These are phyloP conservation scores for Diaporthe sp. DNA, from an alignment of 2,329 filamentous ascomycete genomes.

Conservation along the genomic window DNA sequence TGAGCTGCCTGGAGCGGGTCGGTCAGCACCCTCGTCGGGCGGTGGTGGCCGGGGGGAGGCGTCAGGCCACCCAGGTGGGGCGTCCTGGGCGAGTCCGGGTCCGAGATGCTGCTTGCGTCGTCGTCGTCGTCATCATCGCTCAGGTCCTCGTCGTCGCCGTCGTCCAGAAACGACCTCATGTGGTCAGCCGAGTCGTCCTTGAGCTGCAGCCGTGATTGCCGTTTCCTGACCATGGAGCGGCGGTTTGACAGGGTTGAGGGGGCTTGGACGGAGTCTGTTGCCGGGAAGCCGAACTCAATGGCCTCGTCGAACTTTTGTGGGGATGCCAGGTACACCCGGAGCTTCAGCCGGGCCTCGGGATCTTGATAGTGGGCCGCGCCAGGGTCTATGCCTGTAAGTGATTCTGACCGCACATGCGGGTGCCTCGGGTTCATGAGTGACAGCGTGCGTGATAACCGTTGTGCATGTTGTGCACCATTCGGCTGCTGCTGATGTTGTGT, in stretches of 20 bases:
- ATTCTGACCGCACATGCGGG: slow-evolving; percentile 60
- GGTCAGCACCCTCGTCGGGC: slow-evolving; percentile 49
- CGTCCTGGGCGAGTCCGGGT: slow-evolving; percentile 72
- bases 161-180: slow-evolving; percentile 69
- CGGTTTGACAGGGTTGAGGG: slow-evolving; percentile 49
- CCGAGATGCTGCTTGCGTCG: slow-evolving; percentile 67
- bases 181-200: slow-evolving; percentile 60
- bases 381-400: slow-evolving; percentile 73
- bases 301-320: slow-evolving; percentile 97
- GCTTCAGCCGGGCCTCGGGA: slow-evolving; percentile 86
- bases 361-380: slow-evolving; percentile 89
- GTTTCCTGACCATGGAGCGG: slow-evolving; percentile 45
- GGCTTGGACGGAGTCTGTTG: slow-evolving; percentile 62
- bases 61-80: slow-evolving; percentile 60
- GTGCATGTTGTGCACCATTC: slow-evolving; percentile 55
- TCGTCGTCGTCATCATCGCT: slow-evolving; percentile 59
- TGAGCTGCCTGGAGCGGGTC: slow-evolving; percentile 42
- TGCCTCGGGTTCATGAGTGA: slow-evolving; percentile 65
- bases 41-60: slow-evolving; percentile 44
- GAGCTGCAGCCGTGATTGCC: slow-evolving; percentile 47
- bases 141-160: slow-evolving; percentile 54
- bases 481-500: slow-evolving; percentile 36
- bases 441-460: slow-evolving; percentile 68
- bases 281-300: slow-evolving; percentile 92
- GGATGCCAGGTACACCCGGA: slow-evolving; percentile 88